Evolutionary conservation across 2,329 filamentous ascomycete species (phyloP).

Genomic region (Arachnomyces sp.): DNA sequence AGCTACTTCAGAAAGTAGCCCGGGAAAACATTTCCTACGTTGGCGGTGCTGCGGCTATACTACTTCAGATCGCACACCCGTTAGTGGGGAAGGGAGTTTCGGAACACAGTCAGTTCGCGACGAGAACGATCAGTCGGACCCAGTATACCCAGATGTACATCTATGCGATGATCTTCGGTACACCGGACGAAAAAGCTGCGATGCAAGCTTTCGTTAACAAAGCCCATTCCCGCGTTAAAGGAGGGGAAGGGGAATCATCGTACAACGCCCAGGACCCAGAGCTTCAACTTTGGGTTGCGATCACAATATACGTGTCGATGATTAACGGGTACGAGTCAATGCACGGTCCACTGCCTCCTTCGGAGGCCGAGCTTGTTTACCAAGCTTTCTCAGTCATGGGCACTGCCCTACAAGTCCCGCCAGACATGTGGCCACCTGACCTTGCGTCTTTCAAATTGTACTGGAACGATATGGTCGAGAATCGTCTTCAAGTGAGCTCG

Average conservation of each 20-base stretch:
- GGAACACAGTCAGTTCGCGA: constrained; percentile 20
- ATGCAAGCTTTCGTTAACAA: constrained; percentile 9
- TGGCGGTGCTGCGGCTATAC: constrained; percentile 11
- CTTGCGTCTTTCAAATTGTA: constrained; percentile 1
- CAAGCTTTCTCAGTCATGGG: constrained; percentile 12
- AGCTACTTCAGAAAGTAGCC: background rate
- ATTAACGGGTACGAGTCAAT: constrained; percentile 8
- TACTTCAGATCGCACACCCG: constrained; percentile 22
- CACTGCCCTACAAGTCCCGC: constrained; percentile 11
- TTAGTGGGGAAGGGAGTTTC: constrained; percentile 18
- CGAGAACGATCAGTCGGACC: constrained; percentile 17
- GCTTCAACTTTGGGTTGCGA: constrained; percentile 13
- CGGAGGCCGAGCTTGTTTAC: constrained; percentile 8
- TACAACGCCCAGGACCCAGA: constrained; percentile 11
- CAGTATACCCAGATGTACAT: constrained; percentile 19
- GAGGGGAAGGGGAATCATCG: background rate
- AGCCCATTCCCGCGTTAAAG: constrained; percentile 10
- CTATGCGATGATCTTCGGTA: constrained; percentile 13
- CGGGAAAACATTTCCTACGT: too few relatives aligned
- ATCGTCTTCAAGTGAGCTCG: background rate
- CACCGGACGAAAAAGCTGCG: constrained; percentile 4
- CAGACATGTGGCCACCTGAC: constrained; percentile 7
- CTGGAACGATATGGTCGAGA: constrained; percentile 2
- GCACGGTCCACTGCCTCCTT: constrained; percentile 6
- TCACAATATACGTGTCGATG: constrained; percentile 9